Evolutionary conservation across 805 yeast species (phyloP), one percentile per base, ranked within the genome.

Genomic region (Schwanniomyces sp.): DNA sequence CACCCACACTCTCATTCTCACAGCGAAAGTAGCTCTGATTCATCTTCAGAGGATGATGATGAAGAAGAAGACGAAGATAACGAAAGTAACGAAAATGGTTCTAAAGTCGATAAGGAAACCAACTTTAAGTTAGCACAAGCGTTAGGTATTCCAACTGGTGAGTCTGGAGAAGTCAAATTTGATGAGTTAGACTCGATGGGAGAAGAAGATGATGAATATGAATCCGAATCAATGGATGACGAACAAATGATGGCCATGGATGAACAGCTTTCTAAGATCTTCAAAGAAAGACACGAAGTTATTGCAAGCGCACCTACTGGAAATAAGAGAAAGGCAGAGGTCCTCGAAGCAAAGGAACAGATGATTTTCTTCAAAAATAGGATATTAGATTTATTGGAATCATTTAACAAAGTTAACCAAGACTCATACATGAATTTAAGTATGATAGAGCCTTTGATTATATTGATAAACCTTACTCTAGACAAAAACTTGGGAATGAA

Each of bases 181-280:
- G 69, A 66, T 11, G 78, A 69, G 18, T 52, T 72, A 41, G 63
- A 61, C 34, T 65, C 72, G 6, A 30, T 27, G 34, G 57, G 47
- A 18, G 67, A 62, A 16, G 80, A 72, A 16, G 83, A 76, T 4
- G 84, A 79, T 26, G 78, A 80, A 6, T 88, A 84, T 44, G 96
- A 88, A 54, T 69, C 74, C 0, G 75, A 70, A 37, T 84, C 92
- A 0, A 88, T 91, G 95, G 96, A 91, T 50, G 97, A 91, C 65
- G 97, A 91, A 57, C 91, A 91, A 63, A 92, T 92, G 98, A 83
- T 91, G 85, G 95, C 91, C 17, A 79, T 92, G 57, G 98, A 92
- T 62, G 87, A 78, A 18, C 94, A 90, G 51, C 71, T 92, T 27
- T 81, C 97, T 0, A 78, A 78, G 45, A 92, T 92, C 46, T 92